Evolutionary conservation across 768 basidiomycete species (phyloP), one percentile per base, ranked within the genome.

Genomic region (Tephrocybe sp.): DNA sequence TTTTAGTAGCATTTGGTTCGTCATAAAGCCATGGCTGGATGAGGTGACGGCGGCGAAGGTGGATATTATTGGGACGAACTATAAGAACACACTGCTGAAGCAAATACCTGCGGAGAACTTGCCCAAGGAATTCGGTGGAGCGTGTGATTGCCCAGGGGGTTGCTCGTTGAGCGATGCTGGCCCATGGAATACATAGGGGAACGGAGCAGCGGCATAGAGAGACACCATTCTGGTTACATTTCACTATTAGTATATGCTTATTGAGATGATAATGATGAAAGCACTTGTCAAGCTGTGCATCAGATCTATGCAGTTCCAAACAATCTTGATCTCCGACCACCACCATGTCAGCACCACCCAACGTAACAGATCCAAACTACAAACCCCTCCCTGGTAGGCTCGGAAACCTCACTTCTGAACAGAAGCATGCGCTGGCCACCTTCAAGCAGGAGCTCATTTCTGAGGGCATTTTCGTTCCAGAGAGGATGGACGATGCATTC

Each of bases 21-120:
- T 93, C 58, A 83, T 98, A 75, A 96, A 92, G 74, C 84, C 83
- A 4, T 98, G 91, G 92, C 74, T 99, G 60, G 96, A 98, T 70
- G 85, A 86, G 62, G 97, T 95, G 26, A 99, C 96, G 25, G 93
- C 95, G 45, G 78, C 80, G 56, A 98, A 99, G 83, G 94, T 99
- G 66, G 82, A 87, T 55, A 95, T 99, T 66, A 65, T 97, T 46
- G 85, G 90, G 18, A 68, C 73, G 38, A 61, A 60, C n/a, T 93
- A 91, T 73, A 85, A 85, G 75, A 80, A 83, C 10, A 82, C 79
- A 67, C 68, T 98, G 43, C 67, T 93, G 57, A 73, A 81, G 54
- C 93, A 98, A 77, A 93, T 98, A 65, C 81, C 85, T 5, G 74
- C 70, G 11, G 87, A 93, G 69, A 92, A 89, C 67, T 66, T 99